Conservation (phyloP, 225 moss, liverwort and hornwort genomes). For the Lunularia cruciata region DNA sequence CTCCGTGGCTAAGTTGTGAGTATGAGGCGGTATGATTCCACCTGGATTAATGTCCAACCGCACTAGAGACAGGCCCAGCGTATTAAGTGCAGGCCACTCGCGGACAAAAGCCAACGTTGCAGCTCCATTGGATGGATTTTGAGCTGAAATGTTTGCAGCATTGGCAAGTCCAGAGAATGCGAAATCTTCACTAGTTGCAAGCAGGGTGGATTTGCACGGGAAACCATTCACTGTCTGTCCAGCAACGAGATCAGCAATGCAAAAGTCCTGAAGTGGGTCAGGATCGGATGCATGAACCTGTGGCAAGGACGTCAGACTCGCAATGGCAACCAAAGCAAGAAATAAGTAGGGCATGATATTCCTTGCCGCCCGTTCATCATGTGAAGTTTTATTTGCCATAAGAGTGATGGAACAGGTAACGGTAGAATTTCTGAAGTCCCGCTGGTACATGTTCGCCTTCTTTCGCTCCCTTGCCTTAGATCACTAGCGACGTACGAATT, state of each 20-base stretch:
- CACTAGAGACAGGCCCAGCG: not conserved
- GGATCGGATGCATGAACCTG: not conserved
- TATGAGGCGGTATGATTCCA: not conserved
- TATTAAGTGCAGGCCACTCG: not conserved
- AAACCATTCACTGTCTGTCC: not conserved
- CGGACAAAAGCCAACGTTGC: not conserved
- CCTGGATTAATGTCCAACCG: not conserved
- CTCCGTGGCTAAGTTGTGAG: slow-evolving; percentile 2
- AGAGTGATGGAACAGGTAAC: too few relatives aligned
- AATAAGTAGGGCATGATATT: too few relatives aligned
- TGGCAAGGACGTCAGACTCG: too few relatives aligned
- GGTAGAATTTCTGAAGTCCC: too few relatives aligned
- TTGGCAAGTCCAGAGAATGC: not conserved
- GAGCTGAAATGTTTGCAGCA: not conserved
- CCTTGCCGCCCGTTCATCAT: too few relatives aligned
- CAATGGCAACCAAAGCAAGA: too few relatives aligned
- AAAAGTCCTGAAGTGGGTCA: not conserved
- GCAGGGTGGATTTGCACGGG: not conserved
- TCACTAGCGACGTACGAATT: too few relatives aligned
- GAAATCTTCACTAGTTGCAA: not conserved
- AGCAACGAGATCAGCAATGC: not conserved
- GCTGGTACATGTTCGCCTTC: too few relatives aligned
- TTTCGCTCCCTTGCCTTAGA: too few relatives aligned
- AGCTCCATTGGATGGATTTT: not conserved
- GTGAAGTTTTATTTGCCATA: too few relatives aligned